Evolutionary conservation across 192 early-diverging fungal genomes (phyloP).

Genomic region (Gryganskiella cystojenkinii): DNA sequence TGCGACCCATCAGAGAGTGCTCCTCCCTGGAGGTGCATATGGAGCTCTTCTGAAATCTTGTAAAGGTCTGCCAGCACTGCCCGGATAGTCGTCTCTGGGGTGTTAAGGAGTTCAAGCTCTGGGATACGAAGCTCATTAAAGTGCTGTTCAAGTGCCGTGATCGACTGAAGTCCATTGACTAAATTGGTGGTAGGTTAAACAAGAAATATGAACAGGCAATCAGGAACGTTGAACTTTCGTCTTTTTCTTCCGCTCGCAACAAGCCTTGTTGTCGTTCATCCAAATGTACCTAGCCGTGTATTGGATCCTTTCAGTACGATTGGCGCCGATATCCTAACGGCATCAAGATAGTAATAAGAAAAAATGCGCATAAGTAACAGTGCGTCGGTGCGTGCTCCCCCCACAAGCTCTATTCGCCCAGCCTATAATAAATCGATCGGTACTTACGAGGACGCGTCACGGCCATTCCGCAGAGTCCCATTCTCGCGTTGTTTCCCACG

Average conservation of each 20-base stretch:
- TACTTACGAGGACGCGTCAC: conserved; percentile 29
- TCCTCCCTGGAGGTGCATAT: conserved; percentile 71
- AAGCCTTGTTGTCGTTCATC: background rate
- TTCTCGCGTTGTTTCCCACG: conserved; percentile 20
- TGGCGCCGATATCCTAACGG: conserved; percentile 2
- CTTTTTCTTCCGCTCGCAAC: too few relatives aligned
- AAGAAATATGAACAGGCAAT: background rate
- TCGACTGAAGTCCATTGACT: conserved; percentile 68
- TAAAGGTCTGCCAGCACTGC: conserved; percentile 61
- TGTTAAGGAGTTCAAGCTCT: conserved; percentile 65
- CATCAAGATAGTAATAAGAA: background rate
- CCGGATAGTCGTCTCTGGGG: conserved; percentile 63
- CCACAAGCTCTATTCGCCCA: too few relatives aligned
- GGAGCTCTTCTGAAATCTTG: conserved; percentile 67
- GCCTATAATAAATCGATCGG: background rate
- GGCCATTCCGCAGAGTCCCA: conserved; percentile 16
- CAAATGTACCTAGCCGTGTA: conserved; percentile 46
- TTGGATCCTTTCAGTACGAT: conserved; percentile 48
- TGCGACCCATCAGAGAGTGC: conserved; percentile 53
- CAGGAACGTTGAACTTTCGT: too few relatives aligned
- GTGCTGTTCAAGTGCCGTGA: conserved; percentile 62
- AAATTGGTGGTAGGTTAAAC: background rate
- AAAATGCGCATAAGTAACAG: too few relatives aligned
- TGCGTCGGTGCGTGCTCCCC: too few relatives aligned
- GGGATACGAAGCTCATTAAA: conserved; percentile 64